phyloP scores from a whole-genome alignment of 2,329 filamentous ascomycete genomes.

The Colletotrichum sp. region DNA sequence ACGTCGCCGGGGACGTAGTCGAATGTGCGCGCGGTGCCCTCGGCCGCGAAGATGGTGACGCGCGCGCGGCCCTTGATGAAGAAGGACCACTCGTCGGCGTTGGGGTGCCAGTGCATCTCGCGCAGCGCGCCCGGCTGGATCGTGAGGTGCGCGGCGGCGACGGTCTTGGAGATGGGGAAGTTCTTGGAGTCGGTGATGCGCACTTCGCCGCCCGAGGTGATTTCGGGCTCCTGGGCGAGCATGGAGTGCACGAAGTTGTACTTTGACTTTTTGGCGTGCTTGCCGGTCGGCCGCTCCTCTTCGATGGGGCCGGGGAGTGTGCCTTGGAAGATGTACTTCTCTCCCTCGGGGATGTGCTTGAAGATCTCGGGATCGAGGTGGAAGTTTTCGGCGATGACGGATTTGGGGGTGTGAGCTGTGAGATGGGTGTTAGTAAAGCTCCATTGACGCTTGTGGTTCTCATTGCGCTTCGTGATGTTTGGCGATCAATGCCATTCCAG shows the following conservation, averaged over 20 bases:
- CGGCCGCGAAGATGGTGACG: slow-evolving; percentile 75
- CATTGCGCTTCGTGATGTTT: neutral
- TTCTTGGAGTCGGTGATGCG: slow-evolving; percentile 79
- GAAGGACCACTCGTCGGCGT: slow-evolving; percentile 82
- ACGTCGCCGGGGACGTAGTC: slow-evolving; percentile 79
- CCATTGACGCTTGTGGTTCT: too few species aligned
- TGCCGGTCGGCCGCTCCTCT: slow-evolving; percentile 66
- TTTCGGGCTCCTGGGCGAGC: slow-evolving; percentile 70
- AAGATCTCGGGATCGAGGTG: slow-evolving; percentile 75
- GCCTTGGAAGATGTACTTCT: slow-evolving; percentile 83
- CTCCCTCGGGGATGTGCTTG: slow-evolving; percentile 65
- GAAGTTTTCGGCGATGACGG: slow-evolving; percentile 78
- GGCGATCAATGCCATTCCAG: neutral
- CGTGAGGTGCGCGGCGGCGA: slow-evolving; percentile 74
- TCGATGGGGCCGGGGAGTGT: slow-evolving; percentile 67
- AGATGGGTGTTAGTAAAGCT: slow-evolving; percentile 3
- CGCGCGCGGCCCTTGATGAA: slow-evolving; percentile 76
- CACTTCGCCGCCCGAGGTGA: slow-evolving; percentile 72
- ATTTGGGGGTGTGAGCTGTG: slow-evolving; percentile 71
- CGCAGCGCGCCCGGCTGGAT: slow-evolving; percentile 76
- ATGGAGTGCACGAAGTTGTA: slow-evolving; percentile 75
- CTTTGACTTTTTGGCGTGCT: slow-evolving; percentile 69
- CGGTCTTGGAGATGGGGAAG: slow-evolving; percentile 75
- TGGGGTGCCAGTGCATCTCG: slow-evolving; percentile 86
- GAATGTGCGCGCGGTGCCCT: slow-evolving; percentile 74